phyloP scores from a whole-genome alignment of 768 basidiomycete species.

The Pilatotrama ljubarskyi region DNA sequence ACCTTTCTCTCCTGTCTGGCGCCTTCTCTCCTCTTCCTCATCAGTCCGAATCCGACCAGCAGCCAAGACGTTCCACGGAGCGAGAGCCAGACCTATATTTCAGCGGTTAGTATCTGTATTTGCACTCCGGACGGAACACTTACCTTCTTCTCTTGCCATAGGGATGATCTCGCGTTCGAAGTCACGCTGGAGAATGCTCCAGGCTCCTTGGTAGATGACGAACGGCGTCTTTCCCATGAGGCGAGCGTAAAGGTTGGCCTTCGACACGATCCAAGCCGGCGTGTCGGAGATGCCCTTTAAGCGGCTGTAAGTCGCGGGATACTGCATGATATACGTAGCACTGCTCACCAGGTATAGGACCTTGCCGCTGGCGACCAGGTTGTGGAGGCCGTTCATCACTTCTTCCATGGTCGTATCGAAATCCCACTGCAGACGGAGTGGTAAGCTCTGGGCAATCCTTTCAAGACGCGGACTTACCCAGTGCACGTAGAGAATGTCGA shows the following conservation, averaged over 20 bases:
- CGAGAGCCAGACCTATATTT: constrained; percentile 21
- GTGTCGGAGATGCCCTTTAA: constrained; percentile 30
- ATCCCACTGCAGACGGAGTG: constrained; percentile 54
- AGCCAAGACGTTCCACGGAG: constrained; percentile 33
- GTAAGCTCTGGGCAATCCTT: constrained; percentile 39
- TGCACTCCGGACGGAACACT: not conserved
- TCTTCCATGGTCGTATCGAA: constrained; percentile 54
- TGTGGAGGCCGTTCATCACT: constrained; percentile 54
- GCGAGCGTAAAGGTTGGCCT: constrained; percentile 42
- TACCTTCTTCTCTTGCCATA: constrained; percentile 36
- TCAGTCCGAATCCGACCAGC: constrained; percentile 38
- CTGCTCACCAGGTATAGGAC: constrained; percentile 37
- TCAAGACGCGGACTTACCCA: constrained; percentile 34
- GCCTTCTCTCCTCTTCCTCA: constrained; percentile 32
- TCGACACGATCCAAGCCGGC: constrained; percentile 41
- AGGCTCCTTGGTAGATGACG: constrained; percentile 37
- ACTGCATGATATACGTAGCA: not conserved
- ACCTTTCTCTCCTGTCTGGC: constrained; percentile 31
- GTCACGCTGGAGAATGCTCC: constrained; percentile 38
- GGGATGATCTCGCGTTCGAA: constrained; percentile 43
- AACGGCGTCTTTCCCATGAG: constrained; percentile 39
- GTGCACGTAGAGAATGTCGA: constrained; percentile 49
- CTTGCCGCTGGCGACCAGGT: constrained; percentile 50
- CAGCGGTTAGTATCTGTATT: not conserved
- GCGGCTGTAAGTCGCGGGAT: not conserved